Evolutionary conservation across 2,329 filamentous ascomycete genomes (phyloP).

Genomic region (Curvularia sp.): DNA sequence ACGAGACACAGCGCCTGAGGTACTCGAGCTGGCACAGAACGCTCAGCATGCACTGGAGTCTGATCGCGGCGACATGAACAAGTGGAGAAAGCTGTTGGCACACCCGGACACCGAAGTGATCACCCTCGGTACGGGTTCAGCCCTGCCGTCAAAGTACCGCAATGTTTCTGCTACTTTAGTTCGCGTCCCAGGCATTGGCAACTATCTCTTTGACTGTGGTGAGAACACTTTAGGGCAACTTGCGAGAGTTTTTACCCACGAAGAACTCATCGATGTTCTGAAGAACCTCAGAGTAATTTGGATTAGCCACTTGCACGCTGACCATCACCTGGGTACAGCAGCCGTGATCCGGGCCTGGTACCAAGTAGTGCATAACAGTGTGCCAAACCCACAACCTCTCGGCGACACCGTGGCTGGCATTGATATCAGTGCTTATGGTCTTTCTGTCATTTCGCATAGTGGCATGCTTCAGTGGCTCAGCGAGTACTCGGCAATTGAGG

Average conservation of each 20-base stretch:
- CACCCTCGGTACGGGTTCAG: slow-evolving; percentile 89
- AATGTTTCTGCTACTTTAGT: slow-evolving; percentile 92
- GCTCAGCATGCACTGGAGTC: slow-evolving; percentile 49
- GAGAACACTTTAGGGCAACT: slow-evolving; percentile 93
- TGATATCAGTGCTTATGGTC: slow-evolving; percentile 34
- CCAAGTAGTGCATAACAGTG: slow-evolving; percentile 58
- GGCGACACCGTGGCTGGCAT: slow-evolving; percentile 38
- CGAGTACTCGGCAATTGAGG: slow-evolving; percentile 81
- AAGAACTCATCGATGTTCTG: slow-evolving; percentile 74
- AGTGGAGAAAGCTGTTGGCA: slow-evolving; percentile 71
- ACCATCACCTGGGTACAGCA: slow-evolving; percentile 90
- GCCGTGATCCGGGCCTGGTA: slow-evolving; percentile 85
- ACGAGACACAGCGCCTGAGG: slow-evolving; percentile 53
- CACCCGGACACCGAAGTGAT: slow-evolving; percentile 81
- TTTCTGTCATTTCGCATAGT: slow-evolving; percentile 68
- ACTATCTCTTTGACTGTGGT: slow-evolving; percentile 88
- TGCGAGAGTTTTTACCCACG: slow-evolving; percentile 71
- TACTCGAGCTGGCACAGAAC: slow-evolving; percentile 62
- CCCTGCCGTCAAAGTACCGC: slow-evolving; percentile 88
- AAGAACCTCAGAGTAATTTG: slow-evolving; percentile 80
- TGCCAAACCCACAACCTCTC: slow-evolving; percentile 37
- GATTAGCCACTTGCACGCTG: slow-evolving; percentile 95
- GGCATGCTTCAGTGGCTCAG: slow-evolving; percentile 78
- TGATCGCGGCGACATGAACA: slow-evolving; percentile 56
- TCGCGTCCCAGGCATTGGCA: slow-evolving; percentile 83